A percentile compares a stretch with the other conserved stretches of the same genome.
These are phyloP conservation scores for Butyriboletus loyo DNA, from an alignment of 768 basidiomycete genomes.

Conservation along the genomic window DNA sequence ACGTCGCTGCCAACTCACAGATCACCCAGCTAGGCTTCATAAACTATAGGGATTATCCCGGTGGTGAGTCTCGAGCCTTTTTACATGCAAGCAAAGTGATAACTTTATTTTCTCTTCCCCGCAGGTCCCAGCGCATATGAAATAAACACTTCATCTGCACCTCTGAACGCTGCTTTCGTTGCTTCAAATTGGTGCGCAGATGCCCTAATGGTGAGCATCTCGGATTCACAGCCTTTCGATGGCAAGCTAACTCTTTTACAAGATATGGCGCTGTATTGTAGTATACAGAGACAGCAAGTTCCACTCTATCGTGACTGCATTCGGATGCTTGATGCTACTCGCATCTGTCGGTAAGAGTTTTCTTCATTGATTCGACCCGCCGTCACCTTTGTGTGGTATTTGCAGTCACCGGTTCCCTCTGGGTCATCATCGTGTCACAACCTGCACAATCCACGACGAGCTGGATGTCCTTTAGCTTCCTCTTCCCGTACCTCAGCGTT, in stretches of 20 bases:
- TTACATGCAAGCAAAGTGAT: not conserved
- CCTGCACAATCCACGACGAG: slow-evolving; percentile 16
- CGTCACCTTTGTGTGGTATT: not conserved
- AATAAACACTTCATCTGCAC: slow-evolving; percentile 21
- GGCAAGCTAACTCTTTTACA: not conserved
- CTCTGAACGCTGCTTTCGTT: slow-evolving; percentile 30
- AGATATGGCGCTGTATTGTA: slow-evolving; percentile 34
- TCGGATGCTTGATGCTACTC: slow-evolving; percentile 22
- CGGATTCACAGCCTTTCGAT: not conserved
- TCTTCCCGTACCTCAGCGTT: slow-evolving; percentile 32
- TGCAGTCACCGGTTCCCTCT: slow-evolving; percentile 29
- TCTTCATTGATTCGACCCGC: not conserved
- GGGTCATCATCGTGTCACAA: slow-evolving; percentile 27
- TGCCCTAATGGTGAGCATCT: slow-evolving; percentile 25
- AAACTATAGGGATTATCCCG: slow-evolving; percentile 31
- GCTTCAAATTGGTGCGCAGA: slow-evolving; percentile 32
- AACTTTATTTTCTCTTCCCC: too few relatives aligned
- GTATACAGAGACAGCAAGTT: slow-evolving; percentile 30
- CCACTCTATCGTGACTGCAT: slow-evolving; percentile 11
- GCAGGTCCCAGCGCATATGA: slow-evolving; percentile 28
- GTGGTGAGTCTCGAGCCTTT: slow-evolving; percentile 24
- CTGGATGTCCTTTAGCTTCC: slow-evolving; percentile 34
- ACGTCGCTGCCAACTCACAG: slow-evolving; percentile 18
- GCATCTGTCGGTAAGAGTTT: slow-evolving; percentile 22
- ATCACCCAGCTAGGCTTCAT: slow-evolving; percentile 32